Percentiles rank a stretch among this genome's conserved stretches.
Conservation (phyloP, 306 rosid species). For the Biancaea sappan region DNA sequence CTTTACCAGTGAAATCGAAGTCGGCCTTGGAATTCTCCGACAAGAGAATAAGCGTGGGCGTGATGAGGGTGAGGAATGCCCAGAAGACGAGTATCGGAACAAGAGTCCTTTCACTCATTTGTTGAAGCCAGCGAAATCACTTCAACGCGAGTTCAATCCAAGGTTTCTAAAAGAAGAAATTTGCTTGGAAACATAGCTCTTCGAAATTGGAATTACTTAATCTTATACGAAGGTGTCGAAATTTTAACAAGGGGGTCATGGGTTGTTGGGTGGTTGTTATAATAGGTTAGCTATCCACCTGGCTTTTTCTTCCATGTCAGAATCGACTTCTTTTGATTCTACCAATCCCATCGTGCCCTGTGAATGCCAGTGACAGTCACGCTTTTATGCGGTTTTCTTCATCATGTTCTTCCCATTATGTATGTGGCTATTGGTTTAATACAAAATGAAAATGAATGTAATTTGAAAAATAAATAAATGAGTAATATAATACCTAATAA, state of each 20-base stretch:
- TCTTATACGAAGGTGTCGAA: conserved; percentile 26
- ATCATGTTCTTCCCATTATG: not conserved
- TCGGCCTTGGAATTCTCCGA: conserved; percentile 48
- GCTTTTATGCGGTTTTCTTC: not conserved
- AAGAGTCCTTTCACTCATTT: conserved; percentile 60
- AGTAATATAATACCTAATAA: not conserved
- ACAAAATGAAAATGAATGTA: not conserved
- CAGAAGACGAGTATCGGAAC: conserved; percentile 64
- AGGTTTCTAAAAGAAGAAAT: conserved; percentile 4
- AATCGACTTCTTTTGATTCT: not conserved
- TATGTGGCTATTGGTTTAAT: not conserved
- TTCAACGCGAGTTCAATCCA: not conserved
- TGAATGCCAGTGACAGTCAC: not conserved
- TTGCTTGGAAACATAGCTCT: conserved; percentile 1
- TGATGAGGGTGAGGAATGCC: conserved; percentile 61
- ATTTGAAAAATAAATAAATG: not conserved
- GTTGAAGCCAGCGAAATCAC: not conserved
- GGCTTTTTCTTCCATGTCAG: conserved; percentile 33
- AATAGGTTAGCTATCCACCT: conserved; percentile 36
- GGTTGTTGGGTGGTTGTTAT: conserved; percentile 58
- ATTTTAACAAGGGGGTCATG: conserved; percentile 9
- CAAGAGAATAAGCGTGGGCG: conserved; percentile 53
- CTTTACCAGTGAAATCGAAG: conserved; percentile 2
- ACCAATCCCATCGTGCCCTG: not conserved
- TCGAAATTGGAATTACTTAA: conserved; percentile 16